Base-by-base conservation (phyloP, 1,284 basidiomycete species). In the Ceratobasidium sp. region DNA sequence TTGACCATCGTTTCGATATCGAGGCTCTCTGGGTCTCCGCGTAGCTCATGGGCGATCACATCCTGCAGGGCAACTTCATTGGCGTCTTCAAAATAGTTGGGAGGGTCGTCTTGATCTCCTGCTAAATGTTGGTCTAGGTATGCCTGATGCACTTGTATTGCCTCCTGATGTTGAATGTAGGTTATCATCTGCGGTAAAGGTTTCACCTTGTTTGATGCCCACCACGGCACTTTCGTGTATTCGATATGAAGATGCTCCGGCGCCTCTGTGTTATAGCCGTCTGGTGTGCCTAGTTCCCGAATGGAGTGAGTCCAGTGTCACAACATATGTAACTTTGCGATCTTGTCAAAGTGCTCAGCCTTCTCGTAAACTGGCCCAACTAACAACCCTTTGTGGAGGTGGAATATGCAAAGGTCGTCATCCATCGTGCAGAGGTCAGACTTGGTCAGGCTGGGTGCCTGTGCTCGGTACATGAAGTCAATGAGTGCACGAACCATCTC, bases 231-330 rank as follows among this genome's bases (percentile, higher is more conserved):
- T 39, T 71, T 71, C 19, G 68, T 68, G 14, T 50, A 59, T 23
- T 66, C 44, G 19, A 70, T 71, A 49, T 71, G 71, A 23, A 56
- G 27, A 16, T 56, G 60, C 33, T 71, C 71, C 16, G 68, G 69
- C 2, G 49, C 23, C 29, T 71, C 69, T 3, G 62, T 71, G 23
- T 59, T 67, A 30, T 54, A 71, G 14, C 54, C 59, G 27, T 67
- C 56, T 2, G 69, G 33, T n/a, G 62, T 70, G 0, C 71, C 71
- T 29, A 70, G 56, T 30, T 56, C 42, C 7, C 56, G 39, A 21
- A 62, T 70, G 7, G 42, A 39, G 1, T 36, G 39, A 2, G 46
- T 8, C 27, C 54, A 70, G 44, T 71, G 71, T 9, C 66, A 36
- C 2, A 71, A 29, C 33, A 49, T 8, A 33, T 71, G 71, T 16